Base-by-base conservation (phyloP, 352 stramenopile species). In the Phytophthora fragariaefolia region DNA sequence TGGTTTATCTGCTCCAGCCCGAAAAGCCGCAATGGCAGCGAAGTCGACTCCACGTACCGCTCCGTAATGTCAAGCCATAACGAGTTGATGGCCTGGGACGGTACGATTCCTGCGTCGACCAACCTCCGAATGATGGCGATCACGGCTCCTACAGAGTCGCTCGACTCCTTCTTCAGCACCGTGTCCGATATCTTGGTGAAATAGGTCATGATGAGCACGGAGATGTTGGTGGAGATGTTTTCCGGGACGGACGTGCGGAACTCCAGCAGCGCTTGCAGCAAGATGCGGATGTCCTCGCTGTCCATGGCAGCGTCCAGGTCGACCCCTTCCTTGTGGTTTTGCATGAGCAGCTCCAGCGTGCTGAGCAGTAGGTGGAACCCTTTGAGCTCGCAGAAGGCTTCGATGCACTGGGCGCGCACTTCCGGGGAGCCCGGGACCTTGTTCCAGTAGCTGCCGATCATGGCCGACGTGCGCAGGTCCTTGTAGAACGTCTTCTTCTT, bases 1-100 rank as follows among this genome's bases (percentile, higher is more conserved):
- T 97, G 87, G 62, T 88, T 93, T 34, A 99, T 86, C 70, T 98
- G 89, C 55, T 98, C 94, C 75, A 98, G 93, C 6, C 94, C 96
- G 66, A 98, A 98, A 8, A 99, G 79, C 34, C 95, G 93, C 13
- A 99, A 66, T 5, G 96, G 95, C 18, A 99, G 72, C 12, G 89
- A 98, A 24, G 92, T 85, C 26, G 91, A 98, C 23, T 96, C 90
- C 12, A 99, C 83, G 56, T 94, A 96, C 23, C 84, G 77, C 28
- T 91, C 76, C 2, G 88, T 95, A 38, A 96, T 75, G 23, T 92
- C 78, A 18, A 97, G 85, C 89, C 91, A 96, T 17, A 95, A 66
- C 6, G 77, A 58, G 57, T 95, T 93, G 51, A 95, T 84, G 1
- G 74, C 65, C 27, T 79, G 71, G 6, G 80, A 79, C 20, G 74